phyloP scores from a whole-genome alignment of 306 rosid genomes.

The Vigna reflexopilosa region DNA sequence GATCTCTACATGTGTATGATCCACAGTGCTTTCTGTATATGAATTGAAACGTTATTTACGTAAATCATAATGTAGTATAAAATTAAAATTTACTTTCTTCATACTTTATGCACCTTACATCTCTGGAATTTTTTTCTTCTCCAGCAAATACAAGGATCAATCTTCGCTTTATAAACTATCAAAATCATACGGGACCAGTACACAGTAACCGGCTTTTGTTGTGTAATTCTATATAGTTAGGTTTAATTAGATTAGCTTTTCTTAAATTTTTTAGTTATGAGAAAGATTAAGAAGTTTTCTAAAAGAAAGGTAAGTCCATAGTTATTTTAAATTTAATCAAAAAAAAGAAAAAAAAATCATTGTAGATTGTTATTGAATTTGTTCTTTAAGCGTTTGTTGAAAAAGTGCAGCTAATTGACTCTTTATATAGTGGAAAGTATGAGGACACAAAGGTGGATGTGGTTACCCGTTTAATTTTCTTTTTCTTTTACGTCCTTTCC shows the following conservation, averaged over 20 bases:
- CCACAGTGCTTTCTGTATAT: slow-evolving; percentile 2
- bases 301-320: neutral
- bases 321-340: neutral
- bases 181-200: neutral
- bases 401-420: neutral
- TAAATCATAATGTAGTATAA: neutral
- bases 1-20: neutral
- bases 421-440: neutral
- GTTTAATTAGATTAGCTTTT: too few species aligned
- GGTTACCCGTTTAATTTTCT: neutral
- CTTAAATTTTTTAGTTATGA: neutral
- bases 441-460: slow-evolving; percentile 11
- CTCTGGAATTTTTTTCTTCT: neutral
- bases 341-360: neutral
- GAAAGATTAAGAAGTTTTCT: neutral
- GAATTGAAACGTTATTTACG: neutral
- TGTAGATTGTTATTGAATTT: neutral
- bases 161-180: neutral
- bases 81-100: neutral
- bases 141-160: neutral
- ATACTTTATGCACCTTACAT: neutral
- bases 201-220: neutral
- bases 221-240: too few species aligned
- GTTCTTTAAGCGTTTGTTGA: neutral
- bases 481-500: neutral